Base-by-base conservation (phyloP, 768 basidiomycete genomes). In the Tricholoma flavovirens region DNA sequence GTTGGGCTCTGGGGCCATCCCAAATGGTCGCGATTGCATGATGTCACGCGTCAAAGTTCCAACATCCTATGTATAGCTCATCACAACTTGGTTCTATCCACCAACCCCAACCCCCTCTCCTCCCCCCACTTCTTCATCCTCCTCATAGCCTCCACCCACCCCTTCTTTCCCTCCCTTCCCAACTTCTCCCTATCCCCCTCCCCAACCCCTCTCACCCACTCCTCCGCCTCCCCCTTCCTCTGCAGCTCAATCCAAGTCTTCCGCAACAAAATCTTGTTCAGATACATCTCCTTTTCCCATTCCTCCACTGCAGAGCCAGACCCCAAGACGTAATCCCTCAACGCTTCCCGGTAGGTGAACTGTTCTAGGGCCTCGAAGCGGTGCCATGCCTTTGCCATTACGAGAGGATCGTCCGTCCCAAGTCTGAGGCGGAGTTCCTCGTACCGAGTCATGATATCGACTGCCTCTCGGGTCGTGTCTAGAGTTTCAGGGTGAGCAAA, bases 151-250 rank as follows among this genome's bases (percentile, higher is more conserved):
- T 75, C 77, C 9, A 83, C 73, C 89, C 89, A 91, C 59, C 89
- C 86, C 30, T 79, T 67, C 4, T 64, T 53, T 26, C 80, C 83
- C 17, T 73, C 72, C 26, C 3, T 26, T 15, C 46, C 46, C 6
- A n/a, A n/a, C n/a, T n/a, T n/a, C n/a, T 29, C 26, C 24, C 45
- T 46, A 26, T 46, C 45, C 26, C 46, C 46, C 64, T 76, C 67
- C 1, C 88, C 88, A n/a, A 90, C 81, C 1, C 78, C 86, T 52
- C 70, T 71, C 21, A 88, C 74, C 83, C 83, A 88, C 15, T 72
- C 71, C 33, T 77, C 76, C 2, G 82, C 84, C 55, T 84, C 78
- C 0, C 85, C 84, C 5, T 64, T 70, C 53, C 64, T 71, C 66
- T 84, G 84, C 48, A 90, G 60, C 14, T 74, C 76, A 46, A 73